phyloP scores from a whole-genome alignment of 1,284 basidiomycete genomes.

The Anthracocystis panici-leucophaei region DNA sequence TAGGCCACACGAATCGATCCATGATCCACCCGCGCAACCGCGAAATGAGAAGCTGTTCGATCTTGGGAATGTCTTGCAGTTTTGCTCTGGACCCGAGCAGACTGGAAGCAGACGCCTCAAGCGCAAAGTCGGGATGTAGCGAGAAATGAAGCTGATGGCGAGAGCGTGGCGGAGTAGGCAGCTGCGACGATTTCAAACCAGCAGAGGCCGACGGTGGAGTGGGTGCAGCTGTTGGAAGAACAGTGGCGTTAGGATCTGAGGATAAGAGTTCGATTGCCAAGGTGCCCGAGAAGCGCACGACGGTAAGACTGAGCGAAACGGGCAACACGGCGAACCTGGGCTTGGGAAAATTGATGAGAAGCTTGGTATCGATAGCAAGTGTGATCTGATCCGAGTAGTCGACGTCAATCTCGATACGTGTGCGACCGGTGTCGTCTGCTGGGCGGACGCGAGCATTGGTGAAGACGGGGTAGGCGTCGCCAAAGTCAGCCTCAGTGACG shows the following conservation, averaged over 20 bases:
- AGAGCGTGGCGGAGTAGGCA: slow-evolving; percentile 52
- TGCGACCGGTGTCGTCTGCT: slow-evolving; percentile 72
- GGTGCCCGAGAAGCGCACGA: slow-evolving; percentile 74
- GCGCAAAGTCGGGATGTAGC: slow-evolving; percentile 74
- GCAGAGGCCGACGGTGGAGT: slow-evolving; percentile 66
- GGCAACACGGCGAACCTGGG: slow-evolving; percentile 75
- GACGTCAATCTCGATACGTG: slow-evolving; percentile 74
- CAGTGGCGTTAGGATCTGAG: slow-evolving; percentile 31
- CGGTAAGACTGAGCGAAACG: slow-evolving; percentile 73
- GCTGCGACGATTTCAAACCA: slow-evolving; percentile 60
- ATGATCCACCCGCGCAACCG: slow-evolving; percentile 72
- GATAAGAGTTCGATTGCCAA: slow-evolving; percentile 59
- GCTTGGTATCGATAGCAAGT: slow-evolving; percentile 73
- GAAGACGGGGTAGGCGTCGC: slow-evolving; percentile 72
- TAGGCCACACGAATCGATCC: slow-evolving; percentile 73
- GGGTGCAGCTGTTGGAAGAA: slow-evolving; percentile 27
- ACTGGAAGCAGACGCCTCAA: slow-evolving; percentile 73
- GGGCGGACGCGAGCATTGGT: slow-evolving; percentile 74
- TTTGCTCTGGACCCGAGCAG: slow-evolving; percentile 74
- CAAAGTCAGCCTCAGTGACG: slow-evolving; percentile 74
- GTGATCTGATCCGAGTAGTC: slow-evolving; percentile 74
- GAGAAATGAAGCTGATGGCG: slow-evolving; percentile 72
- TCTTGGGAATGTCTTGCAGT: slow-evolving; percentile 75
- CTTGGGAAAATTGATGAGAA: slow-evolving; percentile 74
- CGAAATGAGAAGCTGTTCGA: slow-evolving; percentile 74